Conservation (phyloP, 2,329 filamentous ascomycete species). For the Aphanocladium album region DNA sequence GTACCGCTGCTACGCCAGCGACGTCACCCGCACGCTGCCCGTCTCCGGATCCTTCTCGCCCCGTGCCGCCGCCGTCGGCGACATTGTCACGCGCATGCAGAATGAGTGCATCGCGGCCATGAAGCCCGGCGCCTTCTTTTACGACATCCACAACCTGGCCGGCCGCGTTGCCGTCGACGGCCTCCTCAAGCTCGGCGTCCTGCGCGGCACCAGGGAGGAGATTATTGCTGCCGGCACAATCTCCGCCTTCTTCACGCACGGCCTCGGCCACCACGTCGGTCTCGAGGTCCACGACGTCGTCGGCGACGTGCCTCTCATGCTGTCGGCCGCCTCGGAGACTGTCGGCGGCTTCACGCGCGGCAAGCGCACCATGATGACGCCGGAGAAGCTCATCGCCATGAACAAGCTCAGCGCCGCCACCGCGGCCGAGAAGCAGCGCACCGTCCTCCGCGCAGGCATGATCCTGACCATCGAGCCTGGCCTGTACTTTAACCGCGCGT, state of each 20-base stretch:
- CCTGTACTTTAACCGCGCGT: constrained; percentile 70
- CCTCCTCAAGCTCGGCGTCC: constrained; percentile 65
- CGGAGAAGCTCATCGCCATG: constrained; percentile 30
- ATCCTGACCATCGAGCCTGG: constrained; percentile 78
- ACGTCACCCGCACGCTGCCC: constrained; percentile 86
- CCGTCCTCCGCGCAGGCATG: constrained; percentile 53
- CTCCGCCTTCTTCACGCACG: constrained; percentile 62
- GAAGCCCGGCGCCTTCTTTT: constrained; percentile 64
- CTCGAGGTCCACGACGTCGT: constrained; percentile 60
- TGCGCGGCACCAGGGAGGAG: constrained; percentile 58
- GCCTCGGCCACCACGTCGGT: constrained; percentile 60
- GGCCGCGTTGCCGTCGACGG: constrained; percentile 67
- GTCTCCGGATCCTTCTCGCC: constrained; percentile 62
- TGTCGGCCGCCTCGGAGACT: constrained; percentile 17
- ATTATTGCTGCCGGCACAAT: constrained; percentile 49
- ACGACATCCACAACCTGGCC: constrained; percentile 67
- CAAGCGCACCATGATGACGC: constrained; percentile 38
- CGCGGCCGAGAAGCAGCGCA: constrained; percentile 30
- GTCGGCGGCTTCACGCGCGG: constrained; percentile 27
- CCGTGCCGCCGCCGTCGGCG: constrained; percentile 69
- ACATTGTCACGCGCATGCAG: constrained; percentile 78
- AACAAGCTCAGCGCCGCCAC: constrained; percentile 17
- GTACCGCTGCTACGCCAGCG: constrained; percentile 78
- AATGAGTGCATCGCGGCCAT: constrained; percentile 64
- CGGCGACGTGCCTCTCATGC: constrained; percentile 32